phyloP scores from a whole-genome alignment of 192 early-diverging fungal species.

The Rhizophagus clarus region DNA sequence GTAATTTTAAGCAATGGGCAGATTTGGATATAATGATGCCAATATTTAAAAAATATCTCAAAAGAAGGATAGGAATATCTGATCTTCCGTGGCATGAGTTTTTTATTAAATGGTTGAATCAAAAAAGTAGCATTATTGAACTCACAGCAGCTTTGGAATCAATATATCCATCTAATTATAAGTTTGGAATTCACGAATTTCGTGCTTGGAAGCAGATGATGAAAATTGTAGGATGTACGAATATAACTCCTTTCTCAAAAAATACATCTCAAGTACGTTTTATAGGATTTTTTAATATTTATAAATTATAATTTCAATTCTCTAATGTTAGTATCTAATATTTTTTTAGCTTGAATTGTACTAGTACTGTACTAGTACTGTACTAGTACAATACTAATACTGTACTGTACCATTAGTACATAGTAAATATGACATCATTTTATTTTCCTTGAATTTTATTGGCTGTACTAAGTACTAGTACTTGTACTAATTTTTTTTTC shows the following conservation, averaged over 20 bases:
- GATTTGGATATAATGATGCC: neutral
- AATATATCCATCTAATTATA: neutral
- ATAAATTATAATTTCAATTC: no score
- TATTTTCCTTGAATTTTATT: no score
- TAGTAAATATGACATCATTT: no score
- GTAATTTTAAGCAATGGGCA: neutral
- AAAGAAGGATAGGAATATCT: neutral
- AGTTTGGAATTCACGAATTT: neutral
- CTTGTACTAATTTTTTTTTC: no score
- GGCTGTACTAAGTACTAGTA: no score
- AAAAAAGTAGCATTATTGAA: conserved; percentile 10
- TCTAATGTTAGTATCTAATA: no score
- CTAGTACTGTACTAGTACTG: no score
- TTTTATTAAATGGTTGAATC: neutral
- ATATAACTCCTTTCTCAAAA: conserved; percentile 11
- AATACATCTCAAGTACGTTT: neutral
- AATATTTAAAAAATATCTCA: conserved; percentile 20
- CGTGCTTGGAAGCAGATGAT: neutral
- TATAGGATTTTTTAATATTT: no score
- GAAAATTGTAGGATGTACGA: neutral
- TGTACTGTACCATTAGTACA: no score
- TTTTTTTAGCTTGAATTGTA: no score
- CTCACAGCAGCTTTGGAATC: neutral
- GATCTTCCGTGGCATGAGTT: neutral
- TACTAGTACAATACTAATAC: no score